phyloP scores from a whole-genome alignment of 2,329 filamentous ascomycete genomes.

The Penicillium sp. region DNA sequence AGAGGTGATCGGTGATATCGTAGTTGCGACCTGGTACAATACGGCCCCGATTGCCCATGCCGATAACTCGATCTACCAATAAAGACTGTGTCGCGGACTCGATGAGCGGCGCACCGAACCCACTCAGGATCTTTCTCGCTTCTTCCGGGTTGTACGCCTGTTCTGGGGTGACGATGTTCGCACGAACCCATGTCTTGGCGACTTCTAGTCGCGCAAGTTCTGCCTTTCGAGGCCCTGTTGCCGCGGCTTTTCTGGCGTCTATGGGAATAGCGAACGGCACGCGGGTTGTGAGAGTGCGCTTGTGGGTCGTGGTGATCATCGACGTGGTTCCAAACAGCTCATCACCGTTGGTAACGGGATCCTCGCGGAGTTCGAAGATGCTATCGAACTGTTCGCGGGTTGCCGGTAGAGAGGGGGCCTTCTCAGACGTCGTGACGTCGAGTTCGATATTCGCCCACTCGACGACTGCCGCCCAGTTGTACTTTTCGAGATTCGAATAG shows the following conservation, averaged over 20 bases:
- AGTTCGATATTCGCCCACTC: conserved; percentile 45
- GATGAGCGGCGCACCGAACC: conserved; percentile 34
- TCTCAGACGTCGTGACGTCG: conserved; percentile 36
- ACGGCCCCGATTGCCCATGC: conserved; percentile 38
- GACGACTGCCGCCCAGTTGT: conserved; percentile 46
- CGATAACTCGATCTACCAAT: conserved; percentile 39
- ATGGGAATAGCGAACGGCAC: conserved; percentile 35
- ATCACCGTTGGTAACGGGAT: conserved; percentile 30
- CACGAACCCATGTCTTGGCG: conserved; percentile 47
- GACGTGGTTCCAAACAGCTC: conserved; percentile 35
- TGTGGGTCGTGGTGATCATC: conserved; percentile 31
- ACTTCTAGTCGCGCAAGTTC: conserved; percentile 31
- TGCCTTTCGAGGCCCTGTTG: conserved; percentile 10
- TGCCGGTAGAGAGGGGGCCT: conserved; percentile 42
- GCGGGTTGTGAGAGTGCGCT: conserved; percentile 32
- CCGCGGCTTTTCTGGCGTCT: conserved; percentile 3
- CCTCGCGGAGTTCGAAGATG: conserved; percentile 40
- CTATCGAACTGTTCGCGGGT: conserved; percentile 41
- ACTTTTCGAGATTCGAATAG: conserved; percentile 41
- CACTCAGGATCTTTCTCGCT: conserved; percentile 34
- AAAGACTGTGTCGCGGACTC: conserved; percentile 40
- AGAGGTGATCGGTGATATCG: conserved; percentile 42
- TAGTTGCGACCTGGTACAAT: conserved; percentile 42
- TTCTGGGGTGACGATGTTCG: conserved; percentile 45
- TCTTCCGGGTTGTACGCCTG: conserved; percentile 38